Conservation (phyloP, 805 yeast genomes). For the Zygosaccharomyces siamensis region DNA sequence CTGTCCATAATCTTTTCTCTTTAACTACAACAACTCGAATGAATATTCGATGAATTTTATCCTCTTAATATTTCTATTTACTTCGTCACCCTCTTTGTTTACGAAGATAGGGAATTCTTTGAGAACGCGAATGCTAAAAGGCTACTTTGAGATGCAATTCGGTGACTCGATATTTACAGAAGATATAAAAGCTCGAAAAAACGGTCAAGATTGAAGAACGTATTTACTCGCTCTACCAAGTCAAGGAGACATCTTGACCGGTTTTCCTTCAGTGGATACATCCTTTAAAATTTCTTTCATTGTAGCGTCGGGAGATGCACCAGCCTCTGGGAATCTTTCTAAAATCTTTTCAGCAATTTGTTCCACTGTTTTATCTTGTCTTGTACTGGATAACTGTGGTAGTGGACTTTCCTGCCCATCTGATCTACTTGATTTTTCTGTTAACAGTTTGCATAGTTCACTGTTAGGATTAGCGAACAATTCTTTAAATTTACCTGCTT, state of each 20-base stretch:
- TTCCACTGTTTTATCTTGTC: conserved; percentile 6
- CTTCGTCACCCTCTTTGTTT: background rate
- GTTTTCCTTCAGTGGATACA: conserved; percentile 18
- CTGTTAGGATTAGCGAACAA: conserved; percentile 46
- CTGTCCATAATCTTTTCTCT: conserved; percentile 5
- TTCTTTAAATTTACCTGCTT: conserved; percentile 59
- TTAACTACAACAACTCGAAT: background rate
- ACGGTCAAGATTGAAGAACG: background rate
- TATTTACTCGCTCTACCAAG: background rate
- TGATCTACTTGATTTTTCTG: conserved; percentile 33
- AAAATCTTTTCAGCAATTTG: conserved; percentile 9
- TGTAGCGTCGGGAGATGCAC: conserved; percentile 12
- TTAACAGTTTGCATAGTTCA: conserved; percentile 37
- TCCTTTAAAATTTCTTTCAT: conserved; percentile 24
- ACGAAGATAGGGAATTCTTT: background rate
- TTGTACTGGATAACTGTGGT: conserved; percentile 3
- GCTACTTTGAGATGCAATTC: conserved; percentile 5
- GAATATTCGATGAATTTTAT: background rate
- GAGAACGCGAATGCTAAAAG: conserved; percentile 1
- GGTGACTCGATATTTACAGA: conserved; percentile 5
- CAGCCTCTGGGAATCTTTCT: conserved; percentile 6
- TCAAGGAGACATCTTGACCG: conserved; percentile 14
- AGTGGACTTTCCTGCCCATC: conserved; percentile 7
- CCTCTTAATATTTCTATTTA: background rate
- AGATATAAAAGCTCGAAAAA: background rate